Conservation (phyloP, 177 flowering plant genomes). For the Vitis hybrid region DNA sequence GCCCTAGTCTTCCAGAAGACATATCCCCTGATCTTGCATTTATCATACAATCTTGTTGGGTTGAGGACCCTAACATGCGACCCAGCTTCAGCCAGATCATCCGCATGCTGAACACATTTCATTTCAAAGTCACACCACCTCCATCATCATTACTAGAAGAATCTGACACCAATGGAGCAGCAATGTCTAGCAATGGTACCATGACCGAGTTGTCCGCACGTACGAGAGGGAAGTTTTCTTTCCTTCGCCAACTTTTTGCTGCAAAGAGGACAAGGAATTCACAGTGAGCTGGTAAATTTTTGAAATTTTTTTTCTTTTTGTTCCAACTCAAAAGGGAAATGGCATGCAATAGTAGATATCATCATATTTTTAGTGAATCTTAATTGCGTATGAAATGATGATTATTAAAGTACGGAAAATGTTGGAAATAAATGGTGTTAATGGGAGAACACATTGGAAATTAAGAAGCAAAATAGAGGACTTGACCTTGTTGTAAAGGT, state of each 20-base stretch:
- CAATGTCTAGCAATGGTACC: conserved; percentile 47
- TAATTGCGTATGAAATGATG: conserved; percentile 7
- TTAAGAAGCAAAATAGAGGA: no score
- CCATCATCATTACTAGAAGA: conserved; percentile 34
- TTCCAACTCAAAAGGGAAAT: neutral
- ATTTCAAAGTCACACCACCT: conserved; percentile 56
- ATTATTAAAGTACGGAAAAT: conserved; percentile 12
- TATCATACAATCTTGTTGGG: conserved; percentile 88
- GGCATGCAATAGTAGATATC: conserved; percentile 7
- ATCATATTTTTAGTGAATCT: conserved; percentile 3
- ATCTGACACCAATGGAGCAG: conserved; percentile 26
- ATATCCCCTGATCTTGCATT: conserved; percentile 70
- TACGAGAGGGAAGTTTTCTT: conserved; percentile 67
- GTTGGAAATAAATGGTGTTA: conserved; percentile 10
- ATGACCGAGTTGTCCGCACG: conserved; percentile 57
- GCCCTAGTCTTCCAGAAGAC: conserved; percentile 75
- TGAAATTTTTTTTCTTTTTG: no score
- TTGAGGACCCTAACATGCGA: conserved; percentile 86
- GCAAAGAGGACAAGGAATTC: conserved; percentile 63
- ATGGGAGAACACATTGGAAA: neutral
- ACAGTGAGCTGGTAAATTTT: conserved; percentile 35
- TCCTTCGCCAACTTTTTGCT: conserved; percentile 81
- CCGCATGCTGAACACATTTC: conserved; percentile 75
- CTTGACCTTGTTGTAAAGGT: no score
- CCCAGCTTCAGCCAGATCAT: conserved; percentile 88